Evolutionary conservation across 148 eudicot genomes (phyloP).

Genomic region (Arctostaphylos glauca): DNA sequence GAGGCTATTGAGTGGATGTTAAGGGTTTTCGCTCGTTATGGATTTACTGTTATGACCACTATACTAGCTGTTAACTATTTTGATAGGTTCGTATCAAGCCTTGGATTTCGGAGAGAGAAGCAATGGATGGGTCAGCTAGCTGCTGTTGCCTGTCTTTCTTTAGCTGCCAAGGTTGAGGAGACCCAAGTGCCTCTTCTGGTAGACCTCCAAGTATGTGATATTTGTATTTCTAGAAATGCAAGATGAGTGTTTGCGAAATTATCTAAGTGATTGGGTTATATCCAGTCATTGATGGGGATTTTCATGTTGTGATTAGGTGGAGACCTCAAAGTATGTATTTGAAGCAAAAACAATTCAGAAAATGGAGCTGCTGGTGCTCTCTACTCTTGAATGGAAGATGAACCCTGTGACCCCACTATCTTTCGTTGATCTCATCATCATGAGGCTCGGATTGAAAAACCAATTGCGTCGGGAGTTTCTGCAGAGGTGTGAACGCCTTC

Average conservation of each 20-base stretch:
- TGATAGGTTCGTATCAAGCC: constrained; percentile 52
- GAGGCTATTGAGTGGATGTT: constrained; percentile 64
- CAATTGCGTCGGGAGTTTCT: constrained; percentile 46
- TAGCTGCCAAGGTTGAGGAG: constrained; percentile 85
- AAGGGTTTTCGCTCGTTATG: constrained; percentile 49
- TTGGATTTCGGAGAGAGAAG: constrained; percentile 46
- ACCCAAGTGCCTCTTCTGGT: constrained; percentile 61
- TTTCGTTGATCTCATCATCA: constrained; percentile 52
- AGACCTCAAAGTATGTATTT: constrained; percentile 48
- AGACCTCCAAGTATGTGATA: constrained; percentile 64
- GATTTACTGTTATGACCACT: constrained; percentile 44
- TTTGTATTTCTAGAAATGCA: constrained; percentile 7
- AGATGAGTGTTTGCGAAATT: constrained; percentile 35
- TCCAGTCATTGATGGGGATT: constrained; percentile 13
- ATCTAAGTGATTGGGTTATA: background rate
- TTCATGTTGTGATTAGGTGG: constrained; percentile 45
- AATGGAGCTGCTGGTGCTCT: constrained; percentile 81
- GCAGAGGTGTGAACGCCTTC: constrained; percentile 48
- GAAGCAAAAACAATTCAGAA: constrained; percentile 70
- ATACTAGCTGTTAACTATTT: constrained; percentile 66
- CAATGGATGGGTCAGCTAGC: constrained; percentile 80
- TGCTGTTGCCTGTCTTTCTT: constrained; percentile 77
- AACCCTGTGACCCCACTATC: constrained; percentile 77
- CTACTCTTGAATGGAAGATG: constrained; percentile 78
- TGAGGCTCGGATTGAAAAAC: constrained; percentile 47